phyloP scores from a whole-genome alignment of 306 rosid species.

The Dalbergia oliveri region DNA sequence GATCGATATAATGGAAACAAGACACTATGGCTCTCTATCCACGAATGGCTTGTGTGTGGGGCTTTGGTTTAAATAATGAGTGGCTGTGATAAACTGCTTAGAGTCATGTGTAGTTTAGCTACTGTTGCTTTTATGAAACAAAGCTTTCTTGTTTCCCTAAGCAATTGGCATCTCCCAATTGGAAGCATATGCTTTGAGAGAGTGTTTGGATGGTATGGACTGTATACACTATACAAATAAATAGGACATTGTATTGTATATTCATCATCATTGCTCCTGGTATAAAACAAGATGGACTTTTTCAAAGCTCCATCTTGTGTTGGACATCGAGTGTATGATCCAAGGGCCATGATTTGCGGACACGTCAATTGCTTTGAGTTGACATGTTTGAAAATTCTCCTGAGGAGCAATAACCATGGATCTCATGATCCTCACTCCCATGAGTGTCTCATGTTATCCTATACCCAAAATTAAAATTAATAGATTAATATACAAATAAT shows the following conservation, averaged over 20 bases:
- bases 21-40: not conserved
- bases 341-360: conserved; percentile 37
- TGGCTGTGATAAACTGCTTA: conserved; percentile 26
- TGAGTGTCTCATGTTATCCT: no score
- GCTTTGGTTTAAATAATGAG: conserved; percentile 45
- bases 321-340: conserved; percentile 5
- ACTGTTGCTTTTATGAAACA: not conserved
- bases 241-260: not conserved
- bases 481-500: no score
- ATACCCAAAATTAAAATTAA: no score
- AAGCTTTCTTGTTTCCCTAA: not conserved
- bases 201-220: not conserved
- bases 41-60: not conserved
- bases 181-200: not conserved
- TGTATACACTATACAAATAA: not conserved
- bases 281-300: conserved; percentile 27
- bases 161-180: not conserved
- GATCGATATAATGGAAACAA: not conserved
- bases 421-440: no score
- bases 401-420: not conserved
- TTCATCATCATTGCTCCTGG: conserved; percentile 12
- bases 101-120: conserved; percentile 27
- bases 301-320: not conserved
- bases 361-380: conserved; percentile 49
- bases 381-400: conserved; percentile 44